Evolutionary conservation across 352 stramenopile species (phyloP), one percentile per base, ranked within the genome.

Genomic region (Phytophthora niederhauseri): DNA sequence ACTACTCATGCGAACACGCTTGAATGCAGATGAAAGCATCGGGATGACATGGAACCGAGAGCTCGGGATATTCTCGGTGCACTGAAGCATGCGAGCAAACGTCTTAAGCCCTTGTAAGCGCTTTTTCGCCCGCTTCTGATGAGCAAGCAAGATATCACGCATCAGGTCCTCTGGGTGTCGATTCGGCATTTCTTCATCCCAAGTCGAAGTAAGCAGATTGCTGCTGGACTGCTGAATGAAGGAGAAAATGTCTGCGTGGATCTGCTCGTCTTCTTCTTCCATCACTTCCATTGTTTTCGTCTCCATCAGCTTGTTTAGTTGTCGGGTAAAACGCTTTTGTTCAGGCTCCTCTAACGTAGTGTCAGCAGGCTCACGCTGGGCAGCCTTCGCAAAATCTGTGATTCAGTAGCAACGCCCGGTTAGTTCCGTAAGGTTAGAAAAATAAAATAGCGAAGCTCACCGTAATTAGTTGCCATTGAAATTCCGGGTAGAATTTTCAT

Each of bases 221-320:
- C 9, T 73, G 34, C 52, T 73, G 17, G 81, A 80, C 45, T 89
- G 80, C 56, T 96, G 87, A 17, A 96, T 66, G 34, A 96, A 96
- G 1, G 79, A 80, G 55, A 96, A 95, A 19, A 95, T 85, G 26
- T 96, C 89, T 1, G 83, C 64, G 36, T 94, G 87, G 34, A 93
- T 77, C n/a, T 81, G 83, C 55, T 94, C 89, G 46, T 96, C 89
- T 75, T 96, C 89, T 72, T 93, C 83, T 69, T 95, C 86, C 57
- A 94, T 92, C 36, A 66, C 72, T 46, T 94, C 84, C 28, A 87
- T 79, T 6, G 84, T 84, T 64, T 94, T 96, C 6, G 75, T 81
- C 51, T 91, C 81, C 78, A 90, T 90, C 7, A 94, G 46, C n/a
- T 72, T 72, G 30, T 89, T 87, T 6, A 94, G 62, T 19, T 96